Evolutionary conservation across 228 moss, liverwort and hornwort genomes (phyloP).

Genomic region (Sphagnum magellanicum): DNA sequence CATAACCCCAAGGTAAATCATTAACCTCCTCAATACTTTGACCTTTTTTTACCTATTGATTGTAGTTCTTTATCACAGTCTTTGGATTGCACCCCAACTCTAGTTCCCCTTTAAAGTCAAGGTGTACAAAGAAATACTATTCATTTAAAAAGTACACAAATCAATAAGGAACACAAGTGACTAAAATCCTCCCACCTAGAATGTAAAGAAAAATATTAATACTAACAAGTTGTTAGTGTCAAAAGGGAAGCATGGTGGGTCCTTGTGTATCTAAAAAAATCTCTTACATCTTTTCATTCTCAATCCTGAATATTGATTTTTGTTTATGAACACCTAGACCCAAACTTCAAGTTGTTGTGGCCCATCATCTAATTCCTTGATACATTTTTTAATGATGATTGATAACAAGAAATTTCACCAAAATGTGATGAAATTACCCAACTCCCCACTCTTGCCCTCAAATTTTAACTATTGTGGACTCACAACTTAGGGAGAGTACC

Average conservation of each 20-base stretch:
- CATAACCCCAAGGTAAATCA: slow-evolving; percentile 20
- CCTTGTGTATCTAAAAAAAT: not conserved
- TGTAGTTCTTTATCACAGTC: slow-evolving; percentile 27
- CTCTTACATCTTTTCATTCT: not conserved
- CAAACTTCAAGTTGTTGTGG: not conserved
- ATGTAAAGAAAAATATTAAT: not conserved
- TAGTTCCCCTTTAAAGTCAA: not conserved
- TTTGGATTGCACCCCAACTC: slow-evolving; percentile 3
- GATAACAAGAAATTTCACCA: not conserved
- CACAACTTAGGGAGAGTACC: not conserved
- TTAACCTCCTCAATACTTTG: slow-evolving; percentile 35
- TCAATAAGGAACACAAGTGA: not conserved
- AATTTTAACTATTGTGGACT: not conserved
- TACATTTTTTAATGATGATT: not conserved
- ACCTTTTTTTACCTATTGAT: slow-evolving; percentile 26
- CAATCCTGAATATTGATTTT: not conserved
- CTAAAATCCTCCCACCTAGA: not conserved
- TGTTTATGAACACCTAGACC: not conserved
- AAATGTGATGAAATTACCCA: not conserved
- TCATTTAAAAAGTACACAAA: not conserved
- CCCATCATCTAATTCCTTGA: not conserved
- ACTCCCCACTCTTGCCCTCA: not conserved
- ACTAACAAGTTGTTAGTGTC: not conserved
- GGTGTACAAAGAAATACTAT: not conserved
- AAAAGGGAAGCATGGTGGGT: not conserved